Base-by-base conservation (phyloP, 2,329 filamentous ascomycete genomes). In the Biscogniauxia sp. region DNA sequence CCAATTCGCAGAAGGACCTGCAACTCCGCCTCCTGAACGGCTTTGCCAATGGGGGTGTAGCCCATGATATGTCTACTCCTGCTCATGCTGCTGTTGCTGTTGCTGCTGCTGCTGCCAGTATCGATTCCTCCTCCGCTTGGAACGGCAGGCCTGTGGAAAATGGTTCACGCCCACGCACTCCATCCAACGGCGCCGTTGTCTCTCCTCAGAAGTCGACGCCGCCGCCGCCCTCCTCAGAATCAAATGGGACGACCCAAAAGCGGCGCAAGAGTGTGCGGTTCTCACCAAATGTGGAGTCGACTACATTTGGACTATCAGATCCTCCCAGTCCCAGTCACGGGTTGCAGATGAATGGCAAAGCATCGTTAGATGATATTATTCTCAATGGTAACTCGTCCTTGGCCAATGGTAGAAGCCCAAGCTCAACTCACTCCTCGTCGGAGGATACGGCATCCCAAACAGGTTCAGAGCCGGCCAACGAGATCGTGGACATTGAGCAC, bases 231-330 rank as follows among this genome's bases (percentile, higher is more conserved):
- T 13, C 28, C 28, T 32, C 28, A 17, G 66, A 69, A 2, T 63
- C 61, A 28, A 56, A 61, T 49, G 37, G 59, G 4, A 37, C 56
- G 1, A 32, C 54, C 13, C 57, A 70, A 6, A 83, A 80, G 67
- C 77, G 79, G 41, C 76, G 75, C 50, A 92, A 91, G 76, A 88
- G 84, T 58, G 89, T 92, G 1, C 84, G 88, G 8, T 92, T 92
- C 68, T 90, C 89, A 3, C 84, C 88, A 0, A 83, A 80, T 15
- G 84, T 91, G 1, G 83, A 89, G 68, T 86, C 87, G 8, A 84
- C 86, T 1, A 87, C 87, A 0, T 88, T 88, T 63, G 70, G 80
- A 52, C 72, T 78, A 20, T 75, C 74, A 0, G 83, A 86, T 49
- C 82, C 84, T 11, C 85, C 79, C 4, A 84, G 78, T 64, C 80